A percentile compares a stretch with the other conserved stretches of the same genome.
phyloP scores from a whole-genome alignment of 2,329 filamentous ascomycete genomes.

The Stemphylium vesicarium region DNA sequence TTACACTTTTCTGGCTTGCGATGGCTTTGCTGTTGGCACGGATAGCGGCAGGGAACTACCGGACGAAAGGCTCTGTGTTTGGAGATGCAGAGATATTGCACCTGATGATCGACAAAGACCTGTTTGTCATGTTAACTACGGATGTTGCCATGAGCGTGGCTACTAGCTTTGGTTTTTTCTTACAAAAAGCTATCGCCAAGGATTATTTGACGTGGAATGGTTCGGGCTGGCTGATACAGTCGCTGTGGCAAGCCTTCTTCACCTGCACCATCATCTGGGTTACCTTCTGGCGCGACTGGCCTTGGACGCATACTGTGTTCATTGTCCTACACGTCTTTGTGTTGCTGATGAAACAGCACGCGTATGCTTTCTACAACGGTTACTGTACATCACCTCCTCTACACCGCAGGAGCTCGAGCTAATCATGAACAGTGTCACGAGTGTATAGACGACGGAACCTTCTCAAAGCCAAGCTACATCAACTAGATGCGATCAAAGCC shows the following conservation, averaged over 20 bases:
- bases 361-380: constrained; percentile 80
- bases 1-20: constrained; percentile 77
- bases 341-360: constrained; percentile 85
- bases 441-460: constrained; percentile 58
- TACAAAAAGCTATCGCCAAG: constrained; percentile 67
- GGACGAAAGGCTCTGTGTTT: constrained; percentile 69
- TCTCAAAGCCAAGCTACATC: constrained; percentile 60
- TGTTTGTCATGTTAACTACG: constrained; percentile 61
- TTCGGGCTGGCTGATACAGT: constrained; percentile 75
- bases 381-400: constrained; percentile 54
- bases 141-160: constrained; percentile 73
- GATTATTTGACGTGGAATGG: constrained; percentile 71
- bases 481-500: constrained; percentile 63
- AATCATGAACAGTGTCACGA: constrained; percentile 39
- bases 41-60: constrained; percentile 72
- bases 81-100: constrained; percentile 75
- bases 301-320: constrained; percentile 82
- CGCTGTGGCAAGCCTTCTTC: constrained; percentile 73
- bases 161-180: constrained; percentile 68
- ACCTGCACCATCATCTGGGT: constrained; percentile 67
- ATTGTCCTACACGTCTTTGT: constrained; percentile 76
- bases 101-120: constrained; percentile 67
- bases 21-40: constrained; percentile 71
- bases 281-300: constrained; percentile 75
- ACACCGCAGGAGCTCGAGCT: neutral